phyloP scores from a whole-genome alignment of 495 filamentous ascomycete species.

The Tuber calosporum region DNA sequence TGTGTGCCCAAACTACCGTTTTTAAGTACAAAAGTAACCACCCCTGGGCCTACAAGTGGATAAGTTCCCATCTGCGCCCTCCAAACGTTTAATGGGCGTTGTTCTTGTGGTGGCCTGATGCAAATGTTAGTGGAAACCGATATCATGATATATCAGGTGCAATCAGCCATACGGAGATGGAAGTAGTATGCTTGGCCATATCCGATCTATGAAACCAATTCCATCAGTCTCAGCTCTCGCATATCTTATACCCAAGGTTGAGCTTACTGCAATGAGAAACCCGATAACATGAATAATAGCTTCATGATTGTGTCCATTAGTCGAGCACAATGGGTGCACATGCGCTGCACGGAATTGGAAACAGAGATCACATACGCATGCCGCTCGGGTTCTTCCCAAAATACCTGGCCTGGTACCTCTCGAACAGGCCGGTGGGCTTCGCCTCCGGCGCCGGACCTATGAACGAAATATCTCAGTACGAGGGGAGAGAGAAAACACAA shows the following conservation, averaged over 20 bases:
- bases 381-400: constrained; percentile 84
- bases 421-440: constrained; percentile 69
- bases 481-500: background rate
- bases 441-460: constrained; percentile 74
- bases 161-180: constrained; percentile 76
- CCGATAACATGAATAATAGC: constrained; percentile 81
- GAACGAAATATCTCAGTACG: constrained; percentile 9
- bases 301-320: constrained; percentile 43
- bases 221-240: constrained; percentile 10
- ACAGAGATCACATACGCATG: constrained; percentile 61
- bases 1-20: background rate
- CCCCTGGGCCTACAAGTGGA: background rate
- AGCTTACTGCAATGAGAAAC: constrained; percentile 52
- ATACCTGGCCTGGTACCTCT: constrained; percentile 85
- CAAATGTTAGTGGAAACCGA: constrained; percentile 39
- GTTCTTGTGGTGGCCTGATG: constrained; percentile 95
- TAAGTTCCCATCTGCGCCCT: background rate
- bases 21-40: background rate
- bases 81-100: constrained; percentile 73
- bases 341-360: background rate
- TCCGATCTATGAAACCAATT: constrained; percentile 49
- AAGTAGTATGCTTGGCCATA: constrained; percentile 99
- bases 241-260: background rate
- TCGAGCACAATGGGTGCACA: background rate
- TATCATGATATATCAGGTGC: background rate